Evolutionary conservation across 1,284 basidiomycete species (phyloP).

Genomic region (Rhodotorula glutinis): DNA sequence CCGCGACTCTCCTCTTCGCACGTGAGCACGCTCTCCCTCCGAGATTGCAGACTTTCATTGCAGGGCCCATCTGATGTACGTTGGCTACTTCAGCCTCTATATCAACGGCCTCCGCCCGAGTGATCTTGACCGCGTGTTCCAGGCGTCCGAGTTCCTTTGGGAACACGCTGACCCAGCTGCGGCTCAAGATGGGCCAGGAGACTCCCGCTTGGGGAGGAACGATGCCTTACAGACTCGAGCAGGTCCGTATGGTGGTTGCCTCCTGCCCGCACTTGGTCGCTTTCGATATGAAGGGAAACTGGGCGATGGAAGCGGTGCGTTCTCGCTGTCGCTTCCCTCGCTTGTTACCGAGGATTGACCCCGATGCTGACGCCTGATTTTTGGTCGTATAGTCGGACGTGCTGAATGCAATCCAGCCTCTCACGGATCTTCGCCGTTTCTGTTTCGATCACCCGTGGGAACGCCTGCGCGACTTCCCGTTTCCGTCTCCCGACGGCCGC

Average conservation of each 20-base stretch:
- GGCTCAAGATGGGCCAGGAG: not conserved
- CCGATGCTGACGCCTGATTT: too few relatives aligned
- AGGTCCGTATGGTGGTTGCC: not conserved
- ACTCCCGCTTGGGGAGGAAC: too few relatives aligned
- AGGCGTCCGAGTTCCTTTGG: not conserved
- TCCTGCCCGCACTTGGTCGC: not conserved
- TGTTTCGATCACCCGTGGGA: conserved; percentile 11
- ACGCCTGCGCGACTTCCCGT: not conserved
- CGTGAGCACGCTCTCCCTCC: not conserved
- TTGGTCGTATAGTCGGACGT: too few relatives aligned
- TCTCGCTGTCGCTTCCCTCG: too few relatives aligned
- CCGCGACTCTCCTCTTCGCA: not conserved
- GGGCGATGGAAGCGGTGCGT: conserved; percentile 3
- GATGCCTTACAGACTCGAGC: not conserved
- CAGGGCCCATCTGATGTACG: too few relatives aligned
- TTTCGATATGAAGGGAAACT: not conserved
- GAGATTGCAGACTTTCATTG: too few relatives aligned
- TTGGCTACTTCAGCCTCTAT: conserved; percentile 1
- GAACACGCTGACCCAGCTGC: not conserved
- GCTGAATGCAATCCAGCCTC: not conserved
- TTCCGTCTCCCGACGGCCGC: not conserved
- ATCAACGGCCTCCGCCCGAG: not conserved
- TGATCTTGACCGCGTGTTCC: not conserved
- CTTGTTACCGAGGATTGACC: too few relatives aligned
- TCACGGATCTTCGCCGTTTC: not conserved